Evolutionary conservation across 1,284 basidiomycete species (phyloP).

Genomic region (Rhodotorula sp.): DNA sequence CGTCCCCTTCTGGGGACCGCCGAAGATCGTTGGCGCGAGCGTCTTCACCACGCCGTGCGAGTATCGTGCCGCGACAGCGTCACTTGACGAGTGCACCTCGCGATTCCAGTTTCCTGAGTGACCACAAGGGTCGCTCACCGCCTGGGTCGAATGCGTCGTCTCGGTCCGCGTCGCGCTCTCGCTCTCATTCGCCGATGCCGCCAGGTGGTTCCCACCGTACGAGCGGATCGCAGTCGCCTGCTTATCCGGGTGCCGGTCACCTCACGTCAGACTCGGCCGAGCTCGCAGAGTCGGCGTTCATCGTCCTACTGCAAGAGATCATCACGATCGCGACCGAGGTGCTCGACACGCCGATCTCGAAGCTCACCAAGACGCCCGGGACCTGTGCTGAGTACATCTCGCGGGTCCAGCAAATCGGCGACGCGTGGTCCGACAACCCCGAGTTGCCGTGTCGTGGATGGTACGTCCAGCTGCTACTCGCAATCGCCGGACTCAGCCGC

Average conservation of each 20-base stretch:
- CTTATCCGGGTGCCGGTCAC: neutral
- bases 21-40: conserved; percentile 12
- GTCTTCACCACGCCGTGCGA: conserved; percentile 30
- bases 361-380: conserved; percentile 80
- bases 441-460: conserved; percentile 97
- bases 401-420: conserved; percentile 85
- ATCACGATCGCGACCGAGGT: conserved; percentile 95
- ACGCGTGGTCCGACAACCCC: conserved; percentile 93
- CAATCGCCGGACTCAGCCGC: conserved; percentile 92
- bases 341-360: conserved; percentile 79
- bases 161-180: conserved; percentile 77
- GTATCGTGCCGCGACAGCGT: conserved; percentile 25
- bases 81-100: conserved; percentile 35
- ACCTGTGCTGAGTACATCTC: conserved; percentile 83
- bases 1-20: neutral
- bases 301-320: conserved; percentile 85
- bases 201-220: conserved; percentile 58
- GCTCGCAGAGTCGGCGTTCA: conserved; percentile 66
- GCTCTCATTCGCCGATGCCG: conserved; percentile 90
- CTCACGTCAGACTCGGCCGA: conserved; percentile 9
- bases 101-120: neutral
- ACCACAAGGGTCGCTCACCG: conserved; percentile 18
- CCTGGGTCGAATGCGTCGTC: conserved; percentile 65
- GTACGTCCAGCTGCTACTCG: conserved; percentile 95
- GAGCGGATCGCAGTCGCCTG: conserved; percentile 34